Evolutionary conservation across 2,329 filamentous ascomycete species (phyloP).

Genomic region (Stachybotrys echinatus): DNA sequence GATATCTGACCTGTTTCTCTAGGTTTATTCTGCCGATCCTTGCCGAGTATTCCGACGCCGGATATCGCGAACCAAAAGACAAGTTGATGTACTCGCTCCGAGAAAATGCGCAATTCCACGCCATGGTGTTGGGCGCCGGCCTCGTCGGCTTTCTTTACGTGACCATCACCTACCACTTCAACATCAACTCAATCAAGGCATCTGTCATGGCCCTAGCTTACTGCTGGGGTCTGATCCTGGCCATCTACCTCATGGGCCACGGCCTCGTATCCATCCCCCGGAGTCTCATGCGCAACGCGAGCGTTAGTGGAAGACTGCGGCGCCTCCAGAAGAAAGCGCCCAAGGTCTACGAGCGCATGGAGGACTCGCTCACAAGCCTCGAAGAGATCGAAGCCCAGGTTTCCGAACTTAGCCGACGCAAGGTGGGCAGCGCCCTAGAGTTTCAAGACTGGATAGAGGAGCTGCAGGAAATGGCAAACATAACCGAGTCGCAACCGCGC

Average conservation of each 20-base stretch:
- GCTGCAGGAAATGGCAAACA: constrained; percentile 68
- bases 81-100: constrained; percentile 80
- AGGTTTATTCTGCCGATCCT: constrained; percentile 89
- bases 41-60: constrained; percentile 90
- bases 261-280: constrained; percentile 88
- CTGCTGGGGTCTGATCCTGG: constrained; percentile 84
- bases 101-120: constrained; percentile 83
- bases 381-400: constrained; percentile 81
- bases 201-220: constrained; percentile 92
- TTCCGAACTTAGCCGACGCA: constrained; percentile 70
- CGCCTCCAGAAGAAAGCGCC: constrained; percentile 76
- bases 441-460: constrained; percentile 97
- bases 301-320: constrained; percentile 66
- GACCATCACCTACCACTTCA: constrained; percentile 70
- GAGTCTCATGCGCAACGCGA: constrained; percentile 72
- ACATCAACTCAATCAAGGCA: constrained; percentile 69
- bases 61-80: constrained; percentile 80
- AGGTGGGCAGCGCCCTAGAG: constrained; percentile 67
- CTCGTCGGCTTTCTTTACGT: constrained; percentile 76
- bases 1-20: constrained; percentile 5
- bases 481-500: constrained; percentile 56
- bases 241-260: constrained; percentile 97
- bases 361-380: constrained; percentile 73
- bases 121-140: constrained; percentile 68
- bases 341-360: constrained; percentile 77